A percentile compares a stretch with the other conserved stretches of the same genome.
Evolutionary conservation across 805 yeast species (phyloP).

Genomic region (Suhomyces pyralidae): DNA sequence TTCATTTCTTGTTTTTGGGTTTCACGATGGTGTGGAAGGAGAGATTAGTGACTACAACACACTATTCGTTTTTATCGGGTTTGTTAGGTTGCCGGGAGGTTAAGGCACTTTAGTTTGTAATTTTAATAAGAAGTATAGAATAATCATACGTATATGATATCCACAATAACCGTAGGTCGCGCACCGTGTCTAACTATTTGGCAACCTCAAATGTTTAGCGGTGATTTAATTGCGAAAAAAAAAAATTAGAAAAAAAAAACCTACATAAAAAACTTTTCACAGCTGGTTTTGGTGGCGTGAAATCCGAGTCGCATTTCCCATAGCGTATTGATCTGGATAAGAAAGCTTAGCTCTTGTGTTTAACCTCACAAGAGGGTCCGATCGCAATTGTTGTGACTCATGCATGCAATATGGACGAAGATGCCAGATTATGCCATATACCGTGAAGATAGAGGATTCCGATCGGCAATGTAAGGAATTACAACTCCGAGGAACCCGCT

Average conservation of each 20-base stretch:
- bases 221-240: neutral
- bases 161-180: neutral
- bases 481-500: neutral
- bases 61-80: neutral
- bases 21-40: neutral
- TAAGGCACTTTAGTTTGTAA: neutral
- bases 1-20: conserved; percentile 1
- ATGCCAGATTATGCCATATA: neutral
- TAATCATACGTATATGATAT: neutral
- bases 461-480: neutral
- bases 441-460: neutral
- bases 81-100: conserved; percentile 2
- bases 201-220: neutral
- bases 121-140: neutral
- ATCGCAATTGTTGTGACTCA: neutral
- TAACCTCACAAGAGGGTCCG: neutral
- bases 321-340: neutral
- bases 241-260: neutral
- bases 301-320: neutral
- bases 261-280: neutral
- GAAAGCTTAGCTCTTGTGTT: neutral
- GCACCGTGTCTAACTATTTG: neutral
- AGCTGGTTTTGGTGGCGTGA: neutral
- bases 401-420: neutral
- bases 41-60: neutral